These are phyloP conservation scores for Globomyces pollinis-pini DNA, from an alignment of 192 early-diverging fungal species.

Conservation along the genomic window DNA sequence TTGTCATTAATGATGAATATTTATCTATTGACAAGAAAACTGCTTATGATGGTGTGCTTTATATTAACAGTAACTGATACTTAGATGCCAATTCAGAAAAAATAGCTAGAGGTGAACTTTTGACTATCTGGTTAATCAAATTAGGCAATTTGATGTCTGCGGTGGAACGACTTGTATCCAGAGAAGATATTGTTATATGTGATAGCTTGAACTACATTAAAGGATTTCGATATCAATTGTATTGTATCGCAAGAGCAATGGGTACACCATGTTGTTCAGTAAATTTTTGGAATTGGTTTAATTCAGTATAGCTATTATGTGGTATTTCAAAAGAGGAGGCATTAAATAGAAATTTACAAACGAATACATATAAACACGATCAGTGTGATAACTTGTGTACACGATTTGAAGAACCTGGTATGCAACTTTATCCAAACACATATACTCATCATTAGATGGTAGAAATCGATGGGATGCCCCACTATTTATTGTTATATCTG, in stretches of 20 bases:
- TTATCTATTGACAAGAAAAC: constrained; percentile 50
- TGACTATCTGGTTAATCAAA: too few species aligned
- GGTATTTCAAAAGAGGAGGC: background rate
- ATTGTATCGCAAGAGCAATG: constrained; percentile 76
- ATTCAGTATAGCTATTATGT: background rate
- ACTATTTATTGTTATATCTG: constrained; percentile 77
- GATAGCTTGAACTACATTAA: constrained; percentile 99
- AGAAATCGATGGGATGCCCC: constrained; percentile 93
- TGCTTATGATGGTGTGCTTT: constrained; percentile 55
- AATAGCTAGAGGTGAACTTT: constrained; percentile 69
- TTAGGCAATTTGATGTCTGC: constrained; percentile 88
- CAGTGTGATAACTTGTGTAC: constrained; percentile 71
- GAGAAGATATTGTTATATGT: constrained; percentile 82
- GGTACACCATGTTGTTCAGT: constrained; percentile 60
- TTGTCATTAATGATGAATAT: constrained; percentile 74
- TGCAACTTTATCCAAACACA: background rate
- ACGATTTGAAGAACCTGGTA: constrained; percentile 76
- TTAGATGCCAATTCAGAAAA: constrained; percentile 69
- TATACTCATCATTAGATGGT: constrained; percentile 78
- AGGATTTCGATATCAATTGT: constrained; percentile 95
- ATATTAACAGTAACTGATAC: background rate
- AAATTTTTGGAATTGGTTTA: too few species aligned
- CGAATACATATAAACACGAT: background rate
- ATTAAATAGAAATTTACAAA: background rate
- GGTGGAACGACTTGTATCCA: constrained; percentile 74